Evolutionary conservation across 1,139 yeast species (phyloP).

Genomic region (Blastobotrys petasosporus): DNA sequence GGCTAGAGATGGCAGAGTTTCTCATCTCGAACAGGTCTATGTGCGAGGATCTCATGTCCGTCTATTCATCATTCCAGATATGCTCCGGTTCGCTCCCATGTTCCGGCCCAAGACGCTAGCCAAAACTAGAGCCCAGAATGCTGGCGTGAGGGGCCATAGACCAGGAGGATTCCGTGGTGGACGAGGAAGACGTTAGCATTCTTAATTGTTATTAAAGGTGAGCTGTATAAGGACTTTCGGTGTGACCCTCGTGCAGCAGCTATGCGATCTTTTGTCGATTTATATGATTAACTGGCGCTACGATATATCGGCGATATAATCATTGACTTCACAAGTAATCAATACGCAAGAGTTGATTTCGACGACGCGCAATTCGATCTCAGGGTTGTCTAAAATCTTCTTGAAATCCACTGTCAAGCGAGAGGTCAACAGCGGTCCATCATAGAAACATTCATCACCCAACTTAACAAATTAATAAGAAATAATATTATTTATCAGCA

Average conservation of each 20-base stretch:
- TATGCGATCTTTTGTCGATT: too few relatives aligned
- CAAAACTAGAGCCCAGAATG: slow-evolving; percentile 23
- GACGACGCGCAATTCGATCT: too few relatives aligned
- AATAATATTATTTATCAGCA: not conserved
- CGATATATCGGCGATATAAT: too few relatives aligned
- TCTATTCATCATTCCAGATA: slow-evolving; percentile 82
- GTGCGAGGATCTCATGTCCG: slow-evolving; percentile 88
- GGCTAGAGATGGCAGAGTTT: slow-evolving; percentile 64
- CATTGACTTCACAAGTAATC: too few relatives aligned
- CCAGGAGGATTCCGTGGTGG: slow-evolving; percentile 15
- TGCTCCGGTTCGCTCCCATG: slow-evolving; percentile 76
- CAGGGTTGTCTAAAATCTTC: too few relatives aligned
- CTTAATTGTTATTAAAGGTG: too few relatives aligned
- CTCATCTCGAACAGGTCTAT: slow-evolving; percentile 79
- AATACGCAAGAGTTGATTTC: too few relatives aligned
- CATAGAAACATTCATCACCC: not conserved
- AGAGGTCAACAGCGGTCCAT: too few relatives aligned
- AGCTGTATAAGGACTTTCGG: not conserved
- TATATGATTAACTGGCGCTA: too few relatives aligned
- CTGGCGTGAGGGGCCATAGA: slow-evolving; percentile 19
- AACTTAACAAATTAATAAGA: not conserved
- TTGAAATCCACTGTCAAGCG: too few relatives aligned
- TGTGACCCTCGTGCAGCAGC: too few relatives aligned
- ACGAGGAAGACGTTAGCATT: slow-evolving; percentile 17
- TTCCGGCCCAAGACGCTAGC: slow-evolving; percentile 44